Conservation (phyloP, 495 filamentous ascomycete genomes). For the Elaphomyces granulatus region DNA sequence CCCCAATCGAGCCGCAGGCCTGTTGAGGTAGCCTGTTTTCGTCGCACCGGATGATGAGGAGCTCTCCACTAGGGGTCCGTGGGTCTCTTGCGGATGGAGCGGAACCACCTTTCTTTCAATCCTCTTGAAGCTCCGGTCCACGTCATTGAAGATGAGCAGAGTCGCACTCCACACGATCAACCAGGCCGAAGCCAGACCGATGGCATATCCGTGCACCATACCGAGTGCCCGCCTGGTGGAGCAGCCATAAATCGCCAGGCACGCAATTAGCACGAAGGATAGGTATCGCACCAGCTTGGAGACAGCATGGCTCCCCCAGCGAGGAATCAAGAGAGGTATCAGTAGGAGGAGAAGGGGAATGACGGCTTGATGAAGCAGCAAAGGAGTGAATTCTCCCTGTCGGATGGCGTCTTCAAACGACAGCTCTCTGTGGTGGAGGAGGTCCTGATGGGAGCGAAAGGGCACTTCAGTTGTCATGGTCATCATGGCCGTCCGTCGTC, state of each 20-base stretch:
- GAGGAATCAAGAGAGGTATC: slow-evolving; percentile 22
- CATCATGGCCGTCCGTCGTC: no score
- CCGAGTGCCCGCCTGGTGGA: slow-evolving; percentile 34
- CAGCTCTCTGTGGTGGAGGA: slow-evolving; percentile 9
- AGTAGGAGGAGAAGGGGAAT: slow-evolving; percentile 18
- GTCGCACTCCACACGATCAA: slow-evolving; percentile 47
- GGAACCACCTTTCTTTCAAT: slow-evolving; percentile 36
- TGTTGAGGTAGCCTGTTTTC: background rate
- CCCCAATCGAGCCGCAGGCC: background rate
- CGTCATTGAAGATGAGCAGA: slow-evolving; percentile 48
- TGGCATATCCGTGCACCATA: slow-evolving; percentile 49
- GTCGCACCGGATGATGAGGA: background rate
- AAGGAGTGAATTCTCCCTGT: slow-evolving; percentile 21
- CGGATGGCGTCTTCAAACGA: slow-evolving; percentile 16
- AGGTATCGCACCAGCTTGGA: slow-evolving; percentile 31
- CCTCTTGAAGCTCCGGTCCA: slow-evolving; percentile 51
- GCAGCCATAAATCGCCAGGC: slow-evolving; percentile 27
- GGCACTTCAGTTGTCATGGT: slow-evolving; percentile 2
- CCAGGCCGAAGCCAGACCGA: slow-evolving; percentile 53
- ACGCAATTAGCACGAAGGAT: slow-evolving; percentile 38
- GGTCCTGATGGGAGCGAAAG: slow-evolving; percentile 10
- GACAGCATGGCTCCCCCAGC: slow-evolving; percentile 4
- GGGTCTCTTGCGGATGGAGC: background rate
- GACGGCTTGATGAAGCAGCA: slow-evolving; percentile 26
- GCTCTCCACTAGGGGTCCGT: background rate